Evolutionary conservation across 306 rosid genomes (phyloP).

Genomic region (Carpinus fangiana): DNA sequence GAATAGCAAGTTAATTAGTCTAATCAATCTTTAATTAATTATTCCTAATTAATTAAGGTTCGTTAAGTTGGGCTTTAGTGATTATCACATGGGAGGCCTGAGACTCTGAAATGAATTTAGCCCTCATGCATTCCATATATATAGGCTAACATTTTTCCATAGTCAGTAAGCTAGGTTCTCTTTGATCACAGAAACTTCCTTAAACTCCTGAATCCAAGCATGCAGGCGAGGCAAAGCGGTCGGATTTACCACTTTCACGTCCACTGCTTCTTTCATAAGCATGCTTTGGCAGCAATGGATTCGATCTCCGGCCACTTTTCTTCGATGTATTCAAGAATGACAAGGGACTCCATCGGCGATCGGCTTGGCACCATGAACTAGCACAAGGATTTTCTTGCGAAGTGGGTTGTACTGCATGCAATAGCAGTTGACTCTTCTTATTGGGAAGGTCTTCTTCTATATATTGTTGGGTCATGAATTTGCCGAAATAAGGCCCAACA

Average conservation of each 20-base stretch:
- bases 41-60: too few species aligned
- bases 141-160: conserved; percentile 8
- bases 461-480: too few species aligned
- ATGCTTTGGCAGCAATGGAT: conserved; percentile 44
- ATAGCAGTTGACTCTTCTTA: conserved; percentile 27
- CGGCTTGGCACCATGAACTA: conserved; percentile 42
- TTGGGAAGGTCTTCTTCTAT: conserved; percentile 51
- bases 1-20: too few species aligned
- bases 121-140: background rate
- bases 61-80: background rate
- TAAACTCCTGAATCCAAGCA: conserved; percentile 48
- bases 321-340: conserved; percentile 51
- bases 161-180: conserved; percentile 39
- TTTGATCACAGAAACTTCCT: conserved; percentile 35
- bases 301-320: conserved; percentile 52
- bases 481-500: too few species aligned
- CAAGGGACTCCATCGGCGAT: conserved; percentile 30
- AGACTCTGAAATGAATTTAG: background rate
- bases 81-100: background rate
- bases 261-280: conserved; percentile 19
- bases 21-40: too few species aligned
- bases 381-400: conserved; percentile 53
- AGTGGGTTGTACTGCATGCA: conserved; percentile 51
- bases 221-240: conserved; percentile 35
- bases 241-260: background rate